A percentile compares a stretch with the other conserved stretches of the same genome.
These are phyloP conservation scores for Diospyros lotus DNA, from an alignment of 148 eudicot species.

Conservation along the genomic window DNA sequence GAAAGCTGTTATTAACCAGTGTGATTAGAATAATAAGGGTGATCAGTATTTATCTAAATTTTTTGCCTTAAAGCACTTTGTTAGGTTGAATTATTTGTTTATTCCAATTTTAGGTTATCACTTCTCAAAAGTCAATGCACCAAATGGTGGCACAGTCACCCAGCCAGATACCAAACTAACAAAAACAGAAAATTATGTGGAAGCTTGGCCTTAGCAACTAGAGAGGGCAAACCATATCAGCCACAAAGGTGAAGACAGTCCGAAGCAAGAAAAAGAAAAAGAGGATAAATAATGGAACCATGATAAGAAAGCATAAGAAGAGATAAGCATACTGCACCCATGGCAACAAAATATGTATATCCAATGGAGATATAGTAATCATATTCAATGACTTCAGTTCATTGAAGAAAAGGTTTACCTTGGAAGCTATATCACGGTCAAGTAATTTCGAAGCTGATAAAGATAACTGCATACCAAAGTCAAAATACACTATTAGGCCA, in stretches of 20 bases:
- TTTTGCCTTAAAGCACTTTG: too few relatives aligned
- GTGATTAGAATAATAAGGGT: too few relatives aligned
- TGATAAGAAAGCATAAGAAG: background rate
- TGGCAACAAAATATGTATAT: background rate
- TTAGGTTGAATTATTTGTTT: too few relatives aligned
- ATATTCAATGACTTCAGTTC: background rate
- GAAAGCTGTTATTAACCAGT: too few relatives aligned
- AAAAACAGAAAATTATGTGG: background rate
- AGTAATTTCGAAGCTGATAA: background rate
- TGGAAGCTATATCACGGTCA: too few relatives aligned
- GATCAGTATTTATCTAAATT: too few relatives aligned
- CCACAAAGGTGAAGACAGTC: constrained; percentile 1
- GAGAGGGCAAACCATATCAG: constrained; percentile 4
- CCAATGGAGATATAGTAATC: background rate
- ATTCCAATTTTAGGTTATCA: too few relatives aligned
- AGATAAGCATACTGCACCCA: background rate
- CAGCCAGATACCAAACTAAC: background rate
- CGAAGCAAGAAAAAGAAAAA: background rate
- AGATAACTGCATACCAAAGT: background rate
- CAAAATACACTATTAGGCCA: background rate
- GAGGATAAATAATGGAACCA: background rate
- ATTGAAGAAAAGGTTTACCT: constrained; percentile 31
- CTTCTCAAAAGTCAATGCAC: too few relatives aligned
- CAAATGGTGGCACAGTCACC: too few relatives aligned
- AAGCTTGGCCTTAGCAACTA: background rate